Conservation (phyloP, 257 asterid genomes). For the Solanum sparsipilum region DNA sequence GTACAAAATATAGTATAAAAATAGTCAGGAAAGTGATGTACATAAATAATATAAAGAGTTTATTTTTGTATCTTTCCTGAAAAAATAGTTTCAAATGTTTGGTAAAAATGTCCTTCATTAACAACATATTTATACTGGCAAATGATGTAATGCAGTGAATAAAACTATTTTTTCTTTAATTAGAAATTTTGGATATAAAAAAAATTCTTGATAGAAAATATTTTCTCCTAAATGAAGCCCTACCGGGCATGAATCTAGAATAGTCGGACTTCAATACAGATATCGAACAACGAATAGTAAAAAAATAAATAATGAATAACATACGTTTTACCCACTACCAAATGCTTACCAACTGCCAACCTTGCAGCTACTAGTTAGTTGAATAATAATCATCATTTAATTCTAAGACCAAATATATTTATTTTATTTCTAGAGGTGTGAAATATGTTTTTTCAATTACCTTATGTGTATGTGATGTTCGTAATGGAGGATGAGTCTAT, state of each 20-base stretch:
- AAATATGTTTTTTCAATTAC: neutral
- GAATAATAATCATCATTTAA: neutral
- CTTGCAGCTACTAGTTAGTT: neutral
- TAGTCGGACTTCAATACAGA: neutral
- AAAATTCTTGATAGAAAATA: neutral
- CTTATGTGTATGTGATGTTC: neutral
- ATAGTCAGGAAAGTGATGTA: neutral
- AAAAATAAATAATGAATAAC: too few species aligned
- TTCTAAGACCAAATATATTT: neutral
- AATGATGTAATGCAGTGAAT: neutral
- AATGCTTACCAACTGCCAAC: neutral
- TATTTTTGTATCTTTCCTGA: neutral
- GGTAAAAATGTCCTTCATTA: neutral
- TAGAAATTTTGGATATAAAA: too few species aligned
- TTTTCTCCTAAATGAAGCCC: neutral
- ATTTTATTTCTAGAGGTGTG: neutral
- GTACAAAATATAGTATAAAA: neutral
- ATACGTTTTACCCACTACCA: neutral
- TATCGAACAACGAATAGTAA: too few species aligned
- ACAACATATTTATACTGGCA: too few species aligned
- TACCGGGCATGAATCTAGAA: rapidly evolving
- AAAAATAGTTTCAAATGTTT: neutral
- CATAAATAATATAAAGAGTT: neutral
- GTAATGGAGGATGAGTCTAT: neutral
- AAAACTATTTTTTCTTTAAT: too few species aligned